A percentile compares a stretch with the other conserved stretches of the same genome.
Evolutionary conservation across 441 rosid genomes (phyloP).

Genomic region (Omphalea diandra): DNA sequence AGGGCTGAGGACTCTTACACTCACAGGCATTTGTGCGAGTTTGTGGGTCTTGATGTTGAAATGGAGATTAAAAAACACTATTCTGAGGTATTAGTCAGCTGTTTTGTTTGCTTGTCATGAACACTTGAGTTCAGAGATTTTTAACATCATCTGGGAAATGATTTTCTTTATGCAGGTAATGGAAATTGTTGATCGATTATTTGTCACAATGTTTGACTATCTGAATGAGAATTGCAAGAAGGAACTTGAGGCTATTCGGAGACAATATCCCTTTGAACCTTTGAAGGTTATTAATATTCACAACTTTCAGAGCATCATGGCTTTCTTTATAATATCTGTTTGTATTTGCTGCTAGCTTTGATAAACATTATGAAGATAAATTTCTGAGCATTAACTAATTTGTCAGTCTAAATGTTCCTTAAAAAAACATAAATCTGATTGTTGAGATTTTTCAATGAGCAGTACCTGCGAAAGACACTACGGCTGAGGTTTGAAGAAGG

Average conservation of each 20-base stretch:
- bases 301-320: not conserved
- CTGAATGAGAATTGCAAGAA: slow-evolving; percentile 64
- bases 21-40: slow-evolving; percentile 86
- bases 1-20: slow-evolving; percentile 83
- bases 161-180: slow-evolving; percentile 52
- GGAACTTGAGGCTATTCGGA: slow-evolving; percentile 73
- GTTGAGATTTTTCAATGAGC: slow-evolving; percentile 29
- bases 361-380: too few relatives aligned
- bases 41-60: slow-evolving; percentile 83
- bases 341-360: not conserved
- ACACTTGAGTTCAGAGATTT: too few relatives aligned
- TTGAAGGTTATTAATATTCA: slow-evolving; percentile 57
- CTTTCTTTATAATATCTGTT: not conserved
- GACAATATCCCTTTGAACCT: slow-evolving; percentile 78
- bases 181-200: slow-evolving; percentile 74
- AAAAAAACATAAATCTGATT: slow-evolving; percentile 37
- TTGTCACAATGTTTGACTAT: slow-evolving; percentile 66
- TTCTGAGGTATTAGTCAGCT: slow-evolving; percentile 52
- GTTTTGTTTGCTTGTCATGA: too few relatives aligned
- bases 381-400: not conserved
- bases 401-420: too few relatives aligned
- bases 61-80: slow-evolving; percentile 84
- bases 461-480: slow-evolving; percentile 71
- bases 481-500: slow-evolving; percentile 80
- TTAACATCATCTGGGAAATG: slow-evolving; percentile 24